Evolutionary conservation across 352 stramenopile species (phyloP), one percentile per base, ranked within the genome.

Genomic region (Phytophthora kernoviae): DNA sequence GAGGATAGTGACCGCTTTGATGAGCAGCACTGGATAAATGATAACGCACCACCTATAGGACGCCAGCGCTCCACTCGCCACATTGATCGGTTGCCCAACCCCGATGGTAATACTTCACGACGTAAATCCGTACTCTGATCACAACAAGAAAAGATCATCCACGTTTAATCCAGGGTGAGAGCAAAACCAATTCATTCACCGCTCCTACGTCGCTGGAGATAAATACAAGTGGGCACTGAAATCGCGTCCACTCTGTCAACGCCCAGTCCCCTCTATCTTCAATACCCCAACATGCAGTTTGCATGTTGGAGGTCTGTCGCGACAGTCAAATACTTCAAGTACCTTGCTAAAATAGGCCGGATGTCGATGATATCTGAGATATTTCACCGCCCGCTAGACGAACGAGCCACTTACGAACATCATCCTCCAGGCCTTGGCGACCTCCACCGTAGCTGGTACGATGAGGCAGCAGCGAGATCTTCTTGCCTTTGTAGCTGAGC

Each of bases 321-420:
- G 26, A n/a, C 30, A 18, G 17, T 5, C 42, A 33, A 21, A 9
- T n/a, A 49, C 17, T 39, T 63, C n/a, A n/a, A n/a, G n/a, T 6
- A 30, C 6, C 3, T 30, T 6, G 59, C 22, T 75, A 64, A 65
- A 91, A 85, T 11, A 91, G 67, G 11, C 57, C 61, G 1, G 62
- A 17, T 0, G 66, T 56, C 0, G 77, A 61, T 24, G 74, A 73
- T 11, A 60, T 47, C 49, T 91, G 81, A 1, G 77, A 39, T 12
- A 93, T 62, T 26, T 93, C 83, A 14, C 84, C 84, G 0, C 79
- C 79, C 17, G 76, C 50, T 15, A 93, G 54, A n/a, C 73, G 77
- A 12, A 84, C 54, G 10, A 93, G 69, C 84, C 84, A 93, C 37
- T 77, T 77, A 14, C 73, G 77, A 40, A 84, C 58, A 22, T 71